Conservation (phyloP, 441 rosid species). For the Aquilaria agallochum region DNA sequence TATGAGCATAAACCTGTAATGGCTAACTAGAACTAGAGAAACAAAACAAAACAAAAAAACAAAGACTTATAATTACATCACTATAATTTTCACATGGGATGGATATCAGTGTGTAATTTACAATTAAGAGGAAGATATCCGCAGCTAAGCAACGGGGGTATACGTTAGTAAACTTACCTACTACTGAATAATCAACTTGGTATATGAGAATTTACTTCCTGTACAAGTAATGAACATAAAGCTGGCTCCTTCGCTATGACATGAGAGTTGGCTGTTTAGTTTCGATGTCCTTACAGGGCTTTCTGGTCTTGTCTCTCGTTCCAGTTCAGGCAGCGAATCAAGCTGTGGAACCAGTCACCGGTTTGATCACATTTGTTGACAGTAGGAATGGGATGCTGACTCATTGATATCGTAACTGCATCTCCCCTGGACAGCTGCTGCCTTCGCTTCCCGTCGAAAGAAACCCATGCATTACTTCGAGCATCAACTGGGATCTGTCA, state of each 20-base stretch:
- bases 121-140: too few relatives aligned
- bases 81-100: too few relatives aligned
- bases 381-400: slow-evolving; percentile 91
- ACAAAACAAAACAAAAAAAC: too few relatives aligned
- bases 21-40: too few relatives aligned
- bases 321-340: slow-evolving; percentile 96
- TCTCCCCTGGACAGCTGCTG: slow-evolving; percentile 97
- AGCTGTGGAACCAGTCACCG: slow-evolving; percentile 94
- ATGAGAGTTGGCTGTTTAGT: slow-evolving; percentile 8
- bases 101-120: too few relatives aligned
- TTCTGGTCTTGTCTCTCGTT: slow-evolving; percentile 92
- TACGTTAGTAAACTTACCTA: too few relatives aligned
- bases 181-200: too few relatives aligned
- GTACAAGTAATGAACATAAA: slow-evolving; percentile 47
- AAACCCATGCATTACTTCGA: slow-evolving; percentile 97
- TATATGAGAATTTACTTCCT: slow-evolving; percentile 20
- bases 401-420: slow-evolving; percentile 83
- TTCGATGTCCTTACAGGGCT: slow-evolving; percentile 49
- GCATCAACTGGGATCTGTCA: slow-evolving; percentile 88
- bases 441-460: slow-evolving; percentile 96
- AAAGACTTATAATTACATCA: too few relatives aligned
- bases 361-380: slow-evolving; percentile 95
- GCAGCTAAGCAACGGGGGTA: too few relatives aligned
- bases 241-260: slow-evolving; percentile 14
- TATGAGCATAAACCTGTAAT: too few relatives aligned